Base-by-base conservation (phyloP, 805 yeast species). In the Clavispora santaluciae region DNA sequence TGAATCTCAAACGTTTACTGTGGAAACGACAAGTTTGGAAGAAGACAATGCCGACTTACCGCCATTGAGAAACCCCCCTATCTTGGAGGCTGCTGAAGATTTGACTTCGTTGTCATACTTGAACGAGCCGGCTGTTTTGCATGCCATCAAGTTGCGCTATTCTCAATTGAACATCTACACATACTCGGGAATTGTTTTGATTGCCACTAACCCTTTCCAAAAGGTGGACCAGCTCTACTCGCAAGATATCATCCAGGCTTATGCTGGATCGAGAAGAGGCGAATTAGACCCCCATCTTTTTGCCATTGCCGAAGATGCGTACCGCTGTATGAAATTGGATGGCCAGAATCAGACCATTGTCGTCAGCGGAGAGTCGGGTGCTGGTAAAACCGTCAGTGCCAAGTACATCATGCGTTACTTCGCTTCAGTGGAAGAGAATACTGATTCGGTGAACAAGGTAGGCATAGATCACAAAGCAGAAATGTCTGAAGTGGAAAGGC, bases 281-380 rank as follows among this genome's bases (percentile, higher is more conserved):
- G 98, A 91, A 61, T 77, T 88, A 50, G 98, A 93, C 56, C 99
- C 99, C 5, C 99, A 91, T 71, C 72, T 91, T 59, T 91, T 91
- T 63, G 96, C 97, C 34, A 91, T 91, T 53, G 98, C 99, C 21
- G 98, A 90, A 64, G 97, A 93, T 56, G 97, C 98, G 5, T 90
- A 89, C 61, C 76, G 96, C 55, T 83, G 95, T 59, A 91, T 91
- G 99, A 84, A 86, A 56, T 75, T 82, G 36, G 95, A 88, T 54
- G 70, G 77, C 30, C 74, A 79, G 53, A 90, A 91, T 67, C 99
- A 91, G 67, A 91, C 99, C 1, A 90, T 91, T 48, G 96, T 91
- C 13, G 98, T 91, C 13, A 81, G 90, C 53, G 99, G 99, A 66
- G 99, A 91, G 66, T 86, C 96, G 6, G 99, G 99, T 64, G 98